Percentiles rank a stretch among this genome's conserved stretches.
Evolutionary conservation across 805 yeast genomes (phyloP).

Genomic region (Candida awuae): DNA sequence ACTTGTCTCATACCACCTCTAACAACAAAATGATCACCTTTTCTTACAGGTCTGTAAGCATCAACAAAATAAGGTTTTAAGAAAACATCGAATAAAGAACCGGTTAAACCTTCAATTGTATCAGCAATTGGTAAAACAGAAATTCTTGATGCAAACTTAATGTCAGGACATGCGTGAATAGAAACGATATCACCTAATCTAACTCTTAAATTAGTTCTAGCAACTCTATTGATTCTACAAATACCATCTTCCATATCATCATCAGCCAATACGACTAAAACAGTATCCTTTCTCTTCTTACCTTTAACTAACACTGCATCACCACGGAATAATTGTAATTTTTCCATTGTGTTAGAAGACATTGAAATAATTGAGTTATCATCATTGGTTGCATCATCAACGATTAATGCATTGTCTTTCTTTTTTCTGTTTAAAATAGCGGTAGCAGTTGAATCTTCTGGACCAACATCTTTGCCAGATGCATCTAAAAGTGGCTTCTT

Average conservation of each 20-base stretch:
- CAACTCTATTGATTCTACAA: slow-evolving; percentile 90
- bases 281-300: slow-evolving; percentile 96
- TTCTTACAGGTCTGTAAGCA: slow-evolving; percentile 97
- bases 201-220: slow-evolving; percentile 88
- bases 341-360: slow-evolving; percentile 92
- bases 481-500: slow-evolving; percentile 33
- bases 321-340: slow-evolving; percentile 90
- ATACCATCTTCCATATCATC: slow-evolving; percentile 96
- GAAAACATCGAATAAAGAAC: slow-evolving; percentile 91
- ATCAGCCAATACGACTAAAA: slow-evolving; percentile 88
- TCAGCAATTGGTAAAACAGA: slow-evolving; percentile 96
- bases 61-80: slow-evolving; percentile 97
- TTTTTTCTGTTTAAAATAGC: slow-evolving; percentile 96
- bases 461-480: slow-evolving; percentile 28
- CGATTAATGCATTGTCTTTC: slow-evolving; percentile 89
- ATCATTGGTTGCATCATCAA: slow-evolving; percentile 95
- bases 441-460: slow-evolving; percentile 66
- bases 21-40: slow-evolving; percentile 92
- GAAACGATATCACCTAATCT: slow-evolving; percentile 90
- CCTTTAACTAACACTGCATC: slow-evolving; percentile 97
- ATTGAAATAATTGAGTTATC: slow-evolving; percentile 95
- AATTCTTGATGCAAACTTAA: slow-evolving; percentile 92
- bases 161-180: slow-evolving; percentile 94
- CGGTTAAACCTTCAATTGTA: slow-evolving; percentile 96
- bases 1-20: slow-evolving; percentile 99